Conservation (phyloP, 805 yeast species). For the Candida adriatica region DNA sequence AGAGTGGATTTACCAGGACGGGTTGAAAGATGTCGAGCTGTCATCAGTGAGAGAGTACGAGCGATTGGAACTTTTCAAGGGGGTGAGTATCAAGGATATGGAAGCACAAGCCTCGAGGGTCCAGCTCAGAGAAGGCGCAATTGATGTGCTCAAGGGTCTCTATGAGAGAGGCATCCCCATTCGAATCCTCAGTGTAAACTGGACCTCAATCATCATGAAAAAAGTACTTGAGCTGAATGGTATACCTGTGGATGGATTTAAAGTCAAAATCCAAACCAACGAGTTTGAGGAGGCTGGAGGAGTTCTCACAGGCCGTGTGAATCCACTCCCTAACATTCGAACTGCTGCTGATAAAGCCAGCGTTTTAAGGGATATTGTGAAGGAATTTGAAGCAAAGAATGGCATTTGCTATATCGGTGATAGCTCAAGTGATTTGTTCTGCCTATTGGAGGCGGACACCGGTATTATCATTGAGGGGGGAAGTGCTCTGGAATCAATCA, state of each 20-base stretch:
- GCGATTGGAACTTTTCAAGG: conserved; percentile 33
- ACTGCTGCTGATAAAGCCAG: conserved; percentile 49
- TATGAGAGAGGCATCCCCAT: conserved; percentile 27
- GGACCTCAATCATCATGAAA: conserved; percentile 47
- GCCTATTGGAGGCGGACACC: conserved; percentile 38
- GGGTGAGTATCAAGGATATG: conserved; percentile 29
- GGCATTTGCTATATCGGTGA: conserved; percentile 50
- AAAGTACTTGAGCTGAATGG: conserved; percentile 23
- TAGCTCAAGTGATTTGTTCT: conserved; percentile 50
- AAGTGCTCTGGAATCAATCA: conserved; percentile 24
- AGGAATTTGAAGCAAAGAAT: conserved; percentile 13
- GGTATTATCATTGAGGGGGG: conserved; percentile 42
- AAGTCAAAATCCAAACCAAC: conserved; percentile 37
- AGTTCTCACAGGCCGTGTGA: conserved; percentile 7
- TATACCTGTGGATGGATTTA: conserved; percentile 9
- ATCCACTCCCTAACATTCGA: conserved; percentile 26
- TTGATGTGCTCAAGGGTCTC: conserved; percentile 11
- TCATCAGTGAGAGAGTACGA: conserved; percentile 40
- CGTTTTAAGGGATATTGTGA: conserved; percentile 16
- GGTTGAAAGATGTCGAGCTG: conserved; percentile 39
- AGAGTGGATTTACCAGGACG: conserved; percentile 41
- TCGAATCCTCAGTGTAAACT: conserved; percentile 50
- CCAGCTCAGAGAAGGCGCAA: conserved; percentile 29
- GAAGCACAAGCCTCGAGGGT: conserved; percentile 30
- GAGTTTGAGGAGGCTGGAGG: conserved; percentile 35